Base-by-base conservation (phyloP, 306 rosid genomes). In the Lathyrus tuberosus region DNA sequence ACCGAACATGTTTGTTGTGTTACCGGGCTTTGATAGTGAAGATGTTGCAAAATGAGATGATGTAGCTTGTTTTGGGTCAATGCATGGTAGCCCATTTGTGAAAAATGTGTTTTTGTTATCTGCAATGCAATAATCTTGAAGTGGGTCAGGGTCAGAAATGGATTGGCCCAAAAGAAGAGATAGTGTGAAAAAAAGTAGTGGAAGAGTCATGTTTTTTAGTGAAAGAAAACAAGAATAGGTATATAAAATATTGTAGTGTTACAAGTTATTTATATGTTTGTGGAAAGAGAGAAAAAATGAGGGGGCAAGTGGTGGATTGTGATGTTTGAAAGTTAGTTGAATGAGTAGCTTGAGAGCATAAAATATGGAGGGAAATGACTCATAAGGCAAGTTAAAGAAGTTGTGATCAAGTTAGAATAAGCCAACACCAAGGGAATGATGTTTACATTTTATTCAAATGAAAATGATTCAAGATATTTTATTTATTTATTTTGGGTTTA, bases 281-380 rank as follows among this genome's bases (percentile, higher is more conserved):
- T 17, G 60, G 17, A 48, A 10, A 62, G 35, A 18, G 20, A 67
- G 28, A 60, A 10, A 74, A 35, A 35, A 5, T 7, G 42, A 38
- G 8, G 71, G 68, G 35, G 68, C 46, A 1, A 62, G 76, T 75
- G 71, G 74, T 49, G 63, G 77, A 68, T 77, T 38, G 62, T 62
- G 82, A 68, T 74, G 57, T 51, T 48, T 35, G 40, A 35, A 35
- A 72, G 70, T 46, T 51, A 53, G 79, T 46, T 62, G 76, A 76
- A 86, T 88, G 98, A 88, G 96, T 86, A 86, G 84, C 92, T 92
- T 89, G 53, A 71, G 83, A 80, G 91, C 67, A 86, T 81, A 74
- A 64, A 17, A 77, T 63, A 78, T 69, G 76, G 65, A 75, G 67
- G 76, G 65, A 75, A 81, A 64, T 56, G 22, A 68, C 16, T 62